Percentiles rank a stretch among this genome's conserved stretches.
Evolutionary conservation across 208 protist genomes (phyloP).

Genomic region (Acanthamoeba castellanii): DNA sequence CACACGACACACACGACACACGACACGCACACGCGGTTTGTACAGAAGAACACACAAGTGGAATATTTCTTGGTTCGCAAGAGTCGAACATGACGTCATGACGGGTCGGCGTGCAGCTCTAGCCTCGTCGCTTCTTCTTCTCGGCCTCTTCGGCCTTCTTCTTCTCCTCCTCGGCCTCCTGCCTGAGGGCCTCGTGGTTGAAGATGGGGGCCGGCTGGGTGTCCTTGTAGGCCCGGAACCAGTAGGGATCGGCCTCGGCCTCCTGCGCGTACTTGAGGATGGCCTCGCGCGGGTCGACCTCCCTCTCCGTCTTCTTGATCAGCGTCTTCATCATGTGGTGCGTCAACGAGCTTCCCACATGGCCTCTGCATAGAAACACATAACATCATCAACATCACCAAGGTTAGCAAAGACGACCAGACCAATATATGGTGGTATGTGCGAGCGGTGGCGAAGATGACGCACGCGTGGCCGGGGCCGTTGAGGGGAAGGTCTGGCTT

Average conservation of each 20-base stretch:
- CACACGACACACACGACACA: too few species aligned
- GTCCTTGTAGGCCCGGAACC: constrained; percentile 26
- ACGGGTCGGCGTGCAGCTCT: background rate
- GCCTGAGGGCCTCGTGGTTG: constrained; percentile 30
- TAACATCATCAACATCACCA: background rate
- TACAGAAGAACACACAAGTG: too few species aligned
- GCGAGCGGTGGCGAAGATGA: background rate
- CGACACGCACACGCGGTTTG: too few species aligned
- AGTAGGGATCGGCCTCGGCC: constrained; percentile 51
- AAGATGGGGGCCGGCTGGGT: constrained; percentile 66
- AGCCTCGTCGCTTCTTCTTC: constrained; percentile 30
- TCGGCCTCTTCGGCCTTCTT: constrained; percentile 1
- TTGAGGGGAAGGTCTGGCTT: constrained; percentile 40
- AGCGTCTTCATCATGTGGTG: constrained; percentile 57
- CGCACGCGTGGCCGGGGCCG: constrained; percentile 10
- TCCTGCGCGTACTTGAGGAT: constrained; percentile 55
- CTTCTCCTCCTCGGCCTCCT: constrained; percentile 61
- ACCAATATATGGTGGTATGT: background rate
- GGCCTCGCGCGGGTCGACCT: constrained; percentile 69
- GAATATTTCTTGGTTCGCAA: too few species aligned
- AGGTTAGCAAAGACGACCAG: background rate
- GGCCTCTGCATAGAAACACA: background rate
- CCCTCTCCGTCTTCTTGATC: constrained; percentile 48
- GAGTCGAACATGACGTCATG: too few species aligned
- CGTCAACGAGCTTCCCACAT: constrained; percentile 38